Base-by-base conservation (phyloP, 2,329 filamentous ascomycete genomes). In the Penicillium paneum region DNA sequence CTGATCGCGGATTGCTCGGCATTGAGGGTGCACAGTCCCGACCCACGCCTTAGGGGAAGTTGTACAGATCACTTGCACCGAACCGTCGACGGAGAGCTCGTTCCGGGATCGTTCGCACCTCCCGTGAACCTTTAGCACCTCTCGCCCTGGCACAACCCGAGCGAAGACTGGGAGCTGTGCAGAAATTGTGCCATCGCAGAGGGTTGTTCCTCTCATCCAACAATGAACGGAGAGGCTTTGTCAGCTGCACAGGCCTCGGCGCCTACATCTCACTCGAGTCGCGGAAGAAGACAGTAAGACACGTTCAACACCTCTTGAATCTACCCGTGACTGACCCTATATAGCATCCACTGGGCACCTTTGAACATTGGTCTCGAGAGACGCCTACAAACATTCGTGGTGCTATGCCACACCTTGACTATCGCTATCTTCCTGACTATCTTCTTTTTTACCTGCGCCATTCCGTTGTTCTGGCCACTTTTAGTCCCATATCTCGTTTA, bases 381-480 rank as follows among this genome's bases (percentile, higher is more conserved):
- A 40, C 83, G 89, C 26, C 73, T 90, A 43, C 89, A 93, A 73
- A 94, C 92, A 3, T 82, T 91, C 35, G 83, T 93, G 4, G 88
- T 92, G 12, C 77, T 92, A 8, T 81, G 85, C 63, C 89, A 92
- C 72, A 89, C 84, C 57, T 80, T 90, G 62, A 84, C 82, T 52
- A 88, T 92, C 57, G 82, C 84, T n/a, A 74, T 84, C 24, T 81
- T 84, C 63, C 81, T 96, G 5, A 88, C 90, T 5, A 72, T 87
- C 54, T 97, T 97, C 79, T 96, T 96, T 78, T 88, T 95, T 68
- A 84, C 92, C 32, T 96, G 91, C 74, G 88, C 90, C 52, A 92
- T 96, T 53, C 94, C 94, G 0, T 77, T 97, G n/a, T 84, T 87
- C 44, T 99, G 94, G 94, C 93, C 93, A 2, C 74, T 88, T 29